Percentiles rank a stretch among this genome's conserved stretches.
Evolutionary conservation across 2,329 filamentous ascomycete genomes (phyloP).

Genomic region (Phialemonium atrogriseum): DNA sequence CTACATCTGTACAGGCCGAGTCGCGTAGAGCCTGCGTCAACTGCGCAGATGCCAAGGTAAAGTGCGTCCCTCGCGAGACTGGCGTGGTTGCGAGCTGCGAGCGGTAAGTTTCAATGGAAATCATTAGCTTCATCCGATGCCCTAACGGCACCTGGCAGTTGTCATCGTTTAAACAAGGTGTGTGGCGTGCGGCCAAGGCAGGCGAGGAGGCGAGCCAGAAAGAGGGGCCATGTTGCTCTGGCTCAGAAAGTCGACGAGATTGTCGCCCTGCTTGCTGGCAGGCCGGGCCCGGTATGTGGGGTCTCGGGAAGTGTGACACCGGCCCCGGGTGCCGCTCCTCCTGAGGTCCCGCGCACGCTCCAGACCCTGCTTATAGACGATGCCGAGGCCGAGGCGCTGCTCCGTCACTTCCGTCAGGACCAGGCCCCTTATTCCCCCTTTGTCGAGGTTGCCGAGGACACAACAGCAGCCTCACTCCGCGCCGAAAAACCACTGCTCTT

Average conservation of each 20-base stretch:
- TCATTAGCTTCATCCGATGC: slow-evolving; percentile 8
- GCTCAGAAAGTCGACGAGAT: slow-evolving; percentile 4
- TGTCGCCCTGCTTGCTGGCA: slow-evolving; percentile 3
- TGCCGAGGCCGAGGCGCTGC: slow-evolving; percentile 10
- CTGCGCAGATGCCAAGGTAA: slow-evolving; percentile 15
- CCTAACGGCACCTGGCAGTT: background rate
- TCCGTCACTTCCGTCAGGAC: slow-evolving; percentile 10
- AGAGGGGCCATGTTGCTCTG: background rate
- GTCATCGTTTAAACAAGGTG: slow-evolving; percentile 5
- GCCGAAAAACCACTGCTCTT: slow-evolving; percentile 12
- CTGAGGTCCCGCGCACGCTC: background rate
- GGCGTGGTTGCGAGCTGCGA: slow-evolving; percentile 1
- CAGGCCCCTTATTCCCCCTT: slow-evolving; percentile 10
- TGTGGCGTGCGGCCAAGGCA: slow-evolving; percentile 14
- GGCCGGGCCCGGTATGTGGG: background rate
- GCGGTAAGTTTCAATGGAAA: slow-evolving; percentile 4
- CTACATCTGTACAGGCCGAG: slow-evolving; percentile 16
- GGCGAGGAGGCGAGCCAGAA: slow-evolving; percentile 1
- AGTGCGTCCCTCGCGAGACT: slow-evolving; percentile 14
- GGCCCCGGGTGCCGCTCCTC: background rate
- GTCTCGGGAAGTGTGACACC: background rate
- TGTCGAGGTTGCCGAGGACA: slow-evolving; percentile 5
- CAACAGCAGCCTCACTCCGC: slow-evolving; percentile 8
- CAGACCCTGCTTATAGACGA: background rate
- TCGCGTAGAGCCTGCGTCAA: slow-evolving; percentile 15